phyloP scores from a whole-genome alignment of 2,329 filamentous ascomycete species.

The Venturia aucupariae region DNA sequence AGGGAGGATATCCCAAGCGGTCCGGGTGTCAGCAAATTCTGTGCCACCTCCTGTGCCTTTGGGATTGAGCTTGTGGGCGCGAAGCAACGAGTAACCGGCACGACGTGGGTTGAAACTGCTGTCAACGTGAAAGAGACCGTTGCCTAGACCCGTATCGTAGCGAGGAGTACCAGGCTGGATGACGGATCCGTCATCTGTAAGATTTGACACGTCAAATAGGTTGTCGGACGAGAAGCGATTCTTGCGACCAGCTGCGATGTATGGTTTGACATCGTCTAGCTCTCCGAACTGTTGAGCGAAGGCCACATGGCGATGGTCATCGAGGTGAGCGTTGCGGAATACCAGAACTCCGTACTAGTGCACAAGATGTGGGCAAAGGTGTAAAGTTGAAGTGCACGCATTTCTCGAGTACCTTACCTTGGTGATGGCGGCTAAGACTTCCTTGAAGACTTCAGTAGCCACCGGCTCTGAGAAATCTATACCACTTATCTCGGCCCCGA shows the following conservation, averaged over 20 bases:
- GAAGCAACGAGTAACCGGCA: constrained; percentile 21
- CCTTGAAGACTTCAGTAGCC: constrained; percentile 25
- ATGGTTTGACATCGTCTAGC: constrained; percentile 46
- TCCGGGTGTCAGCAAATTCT: constrained; percentile 22
- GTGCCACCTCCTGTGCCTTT: constrained; percentile 22
- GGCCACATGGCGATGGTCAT: constrained; percentile 42
- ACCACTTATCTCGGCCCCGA: constrained; percentile 30
- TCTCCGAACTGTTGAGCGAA: constrained; percentile 45
- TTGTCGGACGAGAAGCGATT: constrained; percentile 41
- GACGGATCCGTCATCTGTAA: constrained; percentile 39
- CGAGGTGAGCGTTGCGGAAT: constrained; percentile 42
- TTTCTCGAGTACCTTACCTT: background rate
- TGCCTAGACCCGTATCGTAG: constrained; percentile 22
- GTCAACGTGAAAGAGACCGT: constrained; percentile 24
- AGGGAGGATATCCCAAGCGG: constrained; percentile 23
- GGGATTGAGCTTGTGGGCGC: constrained; percentile 21
- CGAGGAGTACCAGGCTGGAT: constrained; percentile 34
- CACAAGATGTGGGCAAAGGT: background rate
- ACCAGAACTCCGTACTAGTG: constrained; percentile 44
- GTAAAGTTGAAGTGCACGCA: background rate
- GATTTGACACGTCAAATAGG: constrained; percentile 50
- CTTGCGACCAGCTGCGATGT: constrained; percentile 37
- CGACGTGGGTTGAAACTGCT: constrained; percentile 24
- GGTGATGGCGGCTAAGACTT: constrained; percentile 25
- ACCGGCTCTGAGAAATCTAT: constrained; percentile 29